These are phyloP conservation scores for Cucumis cinereus DNA, from an alignment of 306 rosid species.

Conservation along the genomic window DNA sequence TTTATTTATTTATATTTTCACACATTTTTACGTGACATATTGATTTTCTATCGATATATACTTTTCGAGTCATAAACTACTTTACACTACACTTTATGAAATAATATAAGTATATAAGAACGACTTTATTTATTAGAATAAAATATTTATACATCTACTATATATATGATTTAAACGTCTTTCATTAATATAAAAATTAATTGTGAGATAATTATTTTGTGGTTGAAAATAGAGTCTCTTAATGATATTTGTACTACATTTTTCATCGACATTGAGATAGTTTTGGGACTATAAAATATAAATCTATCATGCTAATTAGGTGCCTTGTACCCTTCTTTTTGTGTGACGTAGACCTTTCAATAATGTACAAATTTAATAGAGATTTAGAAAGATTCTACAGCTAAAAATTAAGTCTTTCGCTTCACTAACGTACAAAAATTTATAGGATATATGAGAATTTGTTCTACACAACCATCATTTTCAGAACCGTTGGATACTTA, in stretches of 20 bases:
- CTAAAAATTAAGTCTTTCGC: neutral
- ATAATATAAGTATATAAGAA: neutral
- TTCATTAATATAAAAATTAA: too few species aligned
- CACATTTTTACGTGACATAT: neutral
- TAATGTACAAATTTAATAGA: constrained; percentile 1
- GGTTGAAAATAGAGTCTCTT: neutral
- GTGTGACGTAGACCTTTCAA: neutral
- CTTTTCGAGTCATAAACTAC: neutral
- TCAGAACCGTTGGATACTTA: neutral
- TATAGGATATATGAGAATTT: neutral
- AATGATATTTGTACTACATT: neutral
- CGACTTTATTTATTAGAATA: neutral
- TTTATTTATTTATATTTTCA: too few species aligned
- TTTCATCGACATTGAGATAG: neutral
- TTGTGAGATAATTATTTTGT: neutral
- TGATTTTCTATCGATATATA: neutral
- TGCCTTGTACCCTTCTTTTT: neutral
- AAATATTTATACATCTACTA: neutral
- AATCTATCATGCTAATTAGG: neutral
- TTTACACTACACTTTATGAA: neutral
- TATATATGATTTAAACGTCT: neutral
- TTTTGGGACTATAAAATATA: neutral
- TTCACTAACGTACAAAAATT: neutral
- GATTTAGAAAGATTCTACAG: neutral
- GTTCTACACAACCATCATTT: neutral